These are phyloP conservation scores for Pseudopyrenochaeta lycopersici DNA, from an alignment of 2,329 filamentous ascomycete species.

Conservation along the genomic window DNA sequence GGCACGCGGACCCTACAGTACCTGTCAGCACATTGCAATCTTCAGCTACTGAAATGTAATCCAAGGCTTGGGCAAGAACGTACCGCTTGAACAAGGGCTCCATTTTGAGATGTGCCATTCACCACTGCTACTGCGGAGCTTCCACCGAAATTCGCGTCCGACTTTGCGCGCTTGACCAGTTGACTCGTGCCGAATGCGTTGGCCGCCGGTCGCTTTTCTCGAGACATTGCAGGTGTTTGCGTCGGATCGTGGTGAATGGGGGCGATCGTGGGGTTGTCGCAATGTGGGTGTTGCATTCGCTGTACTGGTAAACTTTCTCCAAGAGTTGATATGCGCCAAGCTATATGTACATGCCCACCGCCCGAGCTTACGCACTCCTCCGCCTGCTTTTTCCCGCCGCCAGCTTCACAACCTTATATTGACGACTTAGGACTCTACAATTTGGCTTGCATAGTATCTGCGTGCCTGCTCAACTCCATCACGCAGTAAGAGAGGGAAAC, in stretches of 20 bases:
- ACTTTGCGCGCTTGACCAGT: conserved; percentile 89
- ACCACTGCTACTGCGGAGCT: conserved; percentile 65
- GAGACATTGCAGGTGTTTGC: conserved; percentile 70
- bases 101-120: conserved; percentile 66
- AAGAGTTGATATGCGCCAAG: conserved; percentile 19
- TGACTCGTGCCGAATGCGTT: conserved; percentile 82
- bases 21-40: conserved; percentile 40
- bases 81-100: conserved; percentile 73
- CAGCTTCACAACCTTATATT: conserved; percentile 27
- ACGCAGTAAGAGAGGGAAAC: background rate
- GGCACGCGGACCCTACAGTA: conserved; percentile 74
- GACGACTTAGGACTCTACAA: conserved; percentile 3
- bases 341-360: conserved; percentile 9
- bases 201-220: conserved; percentile 91
- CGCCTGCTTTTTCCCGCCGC: conserved; percentile 14
- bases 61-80: conserved; percentile 57
- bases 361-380: conserved; percentile 17
- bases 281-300: conserved; percentile 3
- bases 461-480: background rate
- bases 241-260: no score
- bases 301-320: conserved; percentile 28
- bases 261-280: conserved; percentile 7
- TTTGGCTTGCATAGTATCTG: background rate
- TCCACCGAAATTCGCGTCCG: conserved; percentile 64
- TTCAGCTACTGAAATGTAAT: conserved; percentile 38